Evolutionary conservation across 352 stramenopile species (phyloP), one percentile per base, ranked within the genome.

Genomic region (Halophytophthora batemanensis): DNA sequence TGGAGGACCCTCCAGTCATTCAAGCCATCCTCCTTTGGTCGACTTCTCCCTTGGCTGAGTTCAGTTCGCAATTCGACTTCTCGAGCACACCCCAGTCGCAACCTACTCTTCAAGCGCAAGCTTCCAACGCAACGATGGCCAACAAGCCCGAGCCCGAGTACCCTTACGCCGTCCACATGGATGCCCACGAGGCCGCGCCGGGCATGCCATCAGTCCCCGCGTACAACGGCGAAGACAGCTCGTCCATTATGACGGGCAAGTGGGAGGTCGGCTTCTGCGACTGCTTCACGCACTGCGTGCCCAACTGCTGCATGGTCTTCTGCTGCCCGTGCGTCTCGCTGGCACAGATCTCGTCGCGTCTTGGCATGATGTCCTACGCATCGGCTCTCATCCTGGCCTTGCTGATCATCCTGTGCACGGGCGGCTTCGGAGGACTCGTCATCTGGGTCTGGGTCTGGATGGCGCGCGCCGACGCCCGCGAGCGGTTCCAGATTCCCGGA

Each of bases 401-500:
- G 5, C 18, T 59, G 17, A 31, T 54, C 18, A 13, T 68, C 23
- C 29, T 57, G 14, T 39, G 45, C 38, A 43, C 43, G 7, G 35
- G 54, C n/a, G 29, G 44, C 14, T 31, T 53, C 14, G 59, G 49
- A 15, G 28, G 33, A 15, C 34, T 50, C 7, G 33, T 23, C 17
- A 36, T 64, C n/a, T 50, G 41, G 23, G 19, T 64, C 0, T 64
- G 49, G 49, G 47, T 64, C 11, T 78, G 55, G 56, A 56, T 61
- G 8, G 45, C 71, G 11, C 67, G 71, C 12, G 25, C 23, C 31
- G 51, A 66, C 14, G 48, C 66, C 0, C 70, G 74, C 40, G 44
- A 56, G 45, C 58, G 55, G 15, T 81, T 69, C 45, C 35, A 72
- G 17, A 77, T 82, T 41, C 61, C 68, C 15, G 74, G 70, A 0